Percentiles rank a stretch among this genome's conserved stretches.
Conservation (phyloP, 352 stramenopile species). For the Stephanocyclus meneghinianus region DNA sequence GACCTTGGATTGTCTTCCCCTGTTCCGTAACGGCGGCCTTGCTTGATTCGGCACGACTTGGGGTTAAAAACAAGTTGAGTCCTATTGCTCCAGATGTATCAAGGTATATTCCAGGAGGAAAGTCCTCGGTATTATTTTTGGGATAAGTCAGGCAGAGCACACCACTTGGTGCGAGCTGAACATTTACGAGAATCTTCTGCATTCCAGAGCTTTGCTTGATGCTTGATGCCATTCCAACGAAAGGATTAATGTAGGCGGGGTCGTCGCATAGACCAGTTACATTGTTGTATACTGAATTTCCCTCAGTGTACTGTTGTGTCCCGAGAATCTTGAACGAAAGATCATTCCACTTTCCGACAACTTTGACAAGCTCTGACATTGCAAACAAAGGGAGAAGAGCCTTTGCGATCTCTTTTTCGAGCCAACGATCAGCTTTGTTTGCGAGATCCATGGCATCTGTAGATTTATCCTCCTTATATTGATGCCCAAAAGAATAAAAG, state of each 20-base stretch:
- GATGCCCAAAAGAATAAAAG: neutral
- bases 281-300: neutral
- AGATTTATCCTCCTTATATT: neutral
- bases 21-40: neutral
- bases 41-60: neutral
- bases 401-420: neutral
- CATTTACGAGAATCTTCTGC: neutral
- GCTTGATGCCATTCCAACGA: neutral
- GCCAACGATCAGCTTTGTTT: conserved; percentile 1
- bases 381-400: conserved; percentile 1
- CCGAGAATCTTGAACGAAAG: neutral
- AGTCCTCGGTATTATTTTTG: conserved; percentile 3
- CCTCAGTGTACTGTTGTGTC: neutral
- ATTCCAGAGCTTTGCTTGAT: conserved; percentile 1
- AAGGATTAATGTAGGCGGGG: neutral
- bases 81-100: neutral
- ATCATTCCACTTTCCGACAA: conserved; percentile 2
- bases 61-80: neutral
- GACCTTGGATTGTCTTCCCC: conserved; percentile 1
- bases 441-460: neutral
- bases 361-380: neutral
- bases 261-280: neutral
- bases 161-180: neutral
- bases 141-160: neutral
- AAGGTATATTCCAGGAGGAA: neutral